Percentiles rank a stretch among this genome's conserved stretches.
Evolutionary conservation across 1,284 basidiomycete genomes (phyloP).

Genomic region (Rhodotorula sp.): DNA sequence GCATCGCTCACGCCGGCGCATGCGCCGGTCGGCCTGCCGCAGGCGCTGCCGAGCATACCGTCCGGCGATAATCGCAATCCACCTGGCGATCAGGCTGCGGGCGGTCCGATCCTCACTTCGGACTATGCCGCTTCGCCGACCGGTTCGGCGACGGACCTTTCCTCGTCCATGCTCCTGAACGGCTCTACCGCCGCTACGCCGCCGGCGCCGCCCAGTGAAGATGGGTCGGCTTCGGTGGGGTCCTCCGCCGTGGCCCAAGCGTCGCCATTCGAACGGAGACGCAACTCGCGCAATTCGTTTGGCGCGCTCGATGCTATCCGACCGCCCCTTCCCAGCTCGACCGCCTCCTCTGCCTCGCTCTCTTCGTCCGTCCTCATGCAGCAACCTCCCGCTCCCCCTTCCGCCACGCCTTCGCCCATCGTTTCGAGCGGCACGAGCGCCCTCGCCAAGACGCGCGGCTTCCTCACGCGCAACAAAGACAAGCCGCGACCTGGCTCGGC

Average conservation of each 20-base stretch:
- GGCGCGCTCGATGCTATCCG: neutral
- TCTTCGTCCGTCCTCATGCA: slow-evolving; percentile 9
- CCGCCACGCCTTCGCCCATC: neutral
- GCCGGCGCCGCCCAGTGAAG: slow-evolving; percentile 20
- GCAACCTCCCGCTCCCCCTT: neutral
- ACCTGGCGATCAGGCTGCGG: neutral
- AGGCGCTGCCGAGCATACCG: neutral
- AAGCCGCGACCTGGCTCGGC: neutral
- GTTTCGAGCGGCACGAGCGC: slow-evolving; percentile 1
- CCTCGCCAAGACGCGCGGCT: slow-evolving; percentile 11
- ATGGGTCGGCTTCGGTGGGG: slow-evolving; percentile 21
- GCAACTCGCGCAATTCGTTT: slow-evolving; percentile 9
- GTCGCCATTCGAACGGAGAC: neutral
- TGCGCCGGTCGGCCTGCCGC: neutral
- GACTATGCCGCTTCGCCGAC: neutral
- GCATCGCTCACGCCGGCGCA: slow-evolving; percentile 3
- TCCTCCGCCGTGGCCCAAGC: slow-evolving; percentile 1
- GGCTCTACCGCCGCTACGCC: neutral
- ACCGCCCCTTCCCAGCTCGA: neutral
- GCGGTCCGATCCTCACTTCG: too few relatives aligned
- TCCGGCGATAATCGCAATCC: neutral
- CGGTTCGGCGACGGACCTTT: neutral
- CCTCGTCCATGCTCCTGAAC: neutral
- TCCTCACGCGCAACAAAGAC: slow-evolving; percentile 15
- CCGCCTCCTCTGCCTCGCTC: neutral